Conservation (phyloP, 768 basidiomycete genomes). For the Coprinopsis cinerea region DNA sequence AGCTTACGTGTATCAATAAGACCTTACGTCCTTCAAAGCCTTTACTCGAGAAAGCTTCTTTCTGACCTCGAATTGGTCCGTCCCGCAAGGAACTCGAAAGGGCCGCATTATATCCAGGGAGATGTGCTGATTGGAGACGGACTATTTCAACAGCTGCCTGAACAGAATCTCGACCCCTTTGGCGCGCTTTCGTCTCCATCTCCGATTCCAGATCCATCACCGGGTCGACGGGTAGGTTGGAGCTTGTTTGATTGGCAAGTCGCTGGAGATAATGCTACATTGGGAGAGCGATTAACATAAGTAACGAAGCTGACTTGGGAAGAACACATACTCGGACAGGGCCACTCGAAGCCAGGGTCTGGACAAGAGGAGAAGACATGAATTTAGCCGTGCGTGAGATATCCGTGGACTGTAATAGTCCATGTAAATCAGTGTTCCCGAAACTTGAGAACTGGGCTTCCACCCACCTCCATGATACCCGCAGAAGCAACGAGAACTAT, state of each 20-base stretch:
- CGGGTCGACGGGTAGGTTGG: constrained; percentile 9
- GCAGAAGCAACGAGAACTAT: constrained; percentile 64
- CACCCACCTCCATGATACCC: constrained; percentile 59
- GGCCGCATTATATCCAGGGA: constrained; percentile 69
- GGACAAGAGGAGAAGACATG: constrained; percentile 74
- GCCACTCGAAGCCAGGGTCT: constrained; percentile 54
- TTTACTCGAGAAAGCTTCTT: constrained; percentile 43
- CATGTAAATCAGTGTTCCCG: neutral
- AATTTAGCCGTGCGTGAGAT: constrained; percentile 71
- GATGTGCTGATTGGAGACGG: constrained; percentile 70
- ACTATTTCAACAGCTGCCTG: constrained; percentile 45
- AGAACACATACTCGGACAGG: constrained; percentile 47
- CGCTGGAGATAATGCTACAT: constrained; percentile 51
- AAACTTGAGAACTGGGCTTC: neutral
- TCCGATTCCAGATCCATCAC: neutral
- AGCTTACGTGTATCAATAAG: constrained; percentile 58
- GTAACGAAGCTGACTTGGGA: neutral
- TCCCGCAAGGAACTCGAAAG: constrained; percentile 71
- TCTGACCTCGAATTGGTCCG: constrained; percentile 64
- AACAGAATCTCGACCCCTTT: constrained; percentile 10
- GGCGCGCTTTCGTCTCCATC: neutral
- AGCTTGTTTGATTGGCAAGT: constrained; percentile 30
- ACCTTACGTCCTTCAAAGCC: constrained; percentile 44
- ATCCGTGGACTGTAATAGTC: constrained; percentile 49
- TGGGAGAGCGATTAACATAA: constrained; percentile 2